These are phyloP conservation scores for Quercus suber DNA, from an alignment of 306 rosid species.

Conservation along the genomic window DNA sequence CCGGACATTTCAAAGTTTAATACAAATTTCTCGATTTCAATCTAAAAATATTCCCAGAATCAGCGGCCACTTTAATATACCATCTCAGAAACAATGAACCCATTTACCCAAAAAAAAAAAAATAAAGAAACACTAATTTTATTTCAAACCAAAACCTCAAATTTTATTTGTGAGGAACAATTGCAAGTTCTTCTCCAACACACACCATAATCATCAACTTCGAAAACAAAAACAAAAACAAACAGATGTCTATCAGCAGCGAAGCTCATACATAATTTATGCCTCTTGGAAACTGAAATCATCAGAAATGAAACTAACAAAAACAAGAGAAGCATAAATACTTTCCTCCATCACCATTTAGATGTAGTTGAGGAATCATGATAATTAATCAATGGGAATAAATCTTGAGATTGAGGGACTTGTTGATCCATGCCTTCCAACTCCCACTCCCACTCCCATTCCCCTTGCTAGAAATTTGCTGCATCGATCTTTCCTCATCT, in stretches of 20 bases:
- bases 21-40: too few species aligned
- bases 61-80: too few species aligned
- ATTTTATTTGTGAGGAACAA: background rate
- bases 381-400: conserved; percentile 50
- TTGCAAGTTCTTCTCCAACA: background rate
- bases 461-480: conserved; percentile 39
- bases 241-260: background rate
- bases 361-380: too few species aligned
- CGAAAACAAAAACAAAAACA: background rate
- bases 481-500: conserved; percentile 10
- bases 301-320: background rate
- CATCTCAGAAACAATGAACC: too few species aligned
- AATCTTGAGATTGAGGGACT: conserved; percentile 65
- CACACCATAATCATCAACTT: background rate
- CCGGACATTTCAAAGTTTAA: too few species aligned
- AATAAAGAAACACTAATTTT: too few species aligned
- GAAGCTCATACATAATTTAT: background rate
- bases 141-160: background rate
- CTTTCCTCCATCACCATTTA: background rate
- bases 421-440: conserved; percentile 89
- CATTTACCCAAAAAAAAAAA: too few species aligned
- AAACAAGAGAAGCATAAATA: background rate
- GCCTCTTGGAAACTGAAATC: background rate
- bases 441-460: conserved; percentile 59
- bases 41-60: too few species aligned